Evolutionary conservation across 1,284 basidiomycete species (phyloP).

Genomic region (Naganishia sp.): DNA sequence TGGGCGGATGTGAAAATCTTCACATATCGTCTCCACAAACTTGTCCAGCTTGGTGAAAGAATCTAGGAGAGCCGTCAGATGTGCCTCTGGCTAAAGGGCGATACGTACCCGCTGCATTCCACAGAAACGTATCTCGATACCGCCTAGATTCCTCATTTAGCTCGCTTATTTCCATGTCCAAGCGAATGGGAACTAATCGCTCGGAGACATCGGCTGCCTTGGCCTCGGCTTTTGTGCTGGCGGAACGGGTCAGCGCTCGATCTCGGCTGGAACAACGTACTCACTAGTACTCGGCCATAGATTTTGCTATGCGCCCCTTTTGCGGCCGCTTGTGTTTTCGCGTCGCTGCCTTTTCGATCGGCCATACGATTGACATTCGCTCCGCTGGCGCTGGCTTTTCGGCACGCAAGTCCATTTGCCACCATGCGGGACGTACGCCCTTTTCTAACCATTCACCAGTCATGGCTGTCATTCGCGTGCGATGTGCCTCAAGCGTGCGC

Average conservation of each 20-base stretch:
- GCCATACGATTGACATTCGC: constrained; percentile 69
- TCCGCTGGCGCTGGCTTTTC: constrained; percentile 59
- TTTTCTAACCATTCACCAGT: constrained; percentile 19
- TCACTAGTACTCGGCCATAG: constrained; percentile 44
- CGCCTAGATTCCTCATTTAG: constrained; percentile 70
- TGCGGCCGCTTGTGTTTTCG: constrained; percentile 57
- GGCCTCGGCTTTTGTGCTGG: constrained; percentile 44
- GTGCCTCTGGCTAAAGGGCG: neutral
- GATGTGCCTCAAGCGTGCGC: constrained; percentile 45
- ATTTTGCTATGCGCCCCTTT: constrained; percentile 53
- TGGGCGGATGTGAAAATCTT: constrained; percentile 80
- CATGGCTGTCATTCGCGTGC: constrained; percentile 38
- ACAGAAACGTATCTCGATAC: constrained; percentile 94
- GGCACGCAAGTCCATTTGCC: constrained; percentile 36
- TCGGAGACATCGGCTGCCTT: constrained; percentile 52
- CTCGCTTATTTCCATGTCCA: constrained; percentile 73
- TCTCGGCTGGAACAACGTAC: constrained; percentile 18
- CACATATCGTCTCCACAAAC: constrained; percentile 86
- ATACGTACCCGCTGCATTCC: constrained; percentile 83
- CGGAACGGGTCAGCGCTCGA: neutral
- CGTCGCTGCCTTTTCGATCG: constrained; percentile 51
- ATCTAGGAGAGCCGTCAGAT: constrained; percentile 59
- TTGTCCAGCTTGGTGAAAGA: constrained; percentile 81
- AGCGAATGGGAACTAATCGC: constrained; percentile 80
- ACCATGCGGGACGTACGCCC: constrained; percentile 19